Conservation (phyloP, 257 asterid genomes). For the Solanum piurae region DNA sequence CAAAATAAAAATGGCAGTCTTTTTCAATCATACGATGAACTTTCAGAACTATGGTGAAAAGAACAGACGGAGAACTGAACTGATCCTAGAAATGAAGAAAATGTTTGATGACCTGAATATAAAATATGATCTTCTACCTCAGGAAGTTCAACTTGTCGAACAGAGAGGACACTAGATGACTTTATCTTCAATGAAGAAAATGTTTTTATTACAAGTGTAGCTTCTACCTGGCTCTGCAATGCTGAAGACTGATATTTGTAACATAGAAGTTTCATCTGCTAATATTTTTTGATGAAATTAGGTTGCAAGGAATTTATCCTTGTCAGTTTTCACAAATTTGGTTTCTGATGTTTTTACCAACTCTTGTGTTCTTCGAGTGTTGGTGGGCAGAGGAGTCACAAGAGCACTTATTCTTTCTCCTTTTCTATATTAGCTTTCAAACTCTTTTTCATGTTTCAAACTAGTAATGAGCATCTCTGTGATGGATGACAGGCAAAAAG, state of each 20-base stretch:
- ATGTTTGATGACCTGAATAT: constrained; percentile 66
- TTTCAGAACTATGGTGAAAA: constrained; percentile 61
- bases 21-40: constrained; percentile 72
- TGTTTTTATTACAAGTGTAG: not conserved
- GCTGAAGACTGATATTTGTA: not conserved
- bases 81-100: constrained; percentile 68
- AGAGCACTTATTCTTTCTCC: not conserved
- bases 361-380: not conserved
- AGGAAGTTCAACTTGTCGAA: constrained; percentile 51
- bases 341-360: not conserved
- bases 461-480: not conserved
- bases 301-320: not conserved
- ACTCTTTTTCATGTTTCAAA: not conserved
- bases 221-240: not conserved
- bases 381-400: not conserved
- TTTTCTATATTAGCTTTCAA: not conserved
- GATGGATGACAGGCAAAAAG: not conserved
- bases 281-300: not conserved
- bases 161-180: constrained; percentile 26
- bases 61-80: constrained; percentile 46
- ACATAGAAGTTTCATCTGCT: not conserved
- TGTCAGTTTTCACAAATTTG: not conserved
- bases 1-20: constrained; percentile 72
- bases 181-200: not conserved
- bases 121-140: constrained; percentile 73